Percentiles rank a stretch among this genome's conserved stretches.
Conservation (phyloP, 2,329 filamentous ascomycete genomes). For the Didymella keratinophila region DNA sequence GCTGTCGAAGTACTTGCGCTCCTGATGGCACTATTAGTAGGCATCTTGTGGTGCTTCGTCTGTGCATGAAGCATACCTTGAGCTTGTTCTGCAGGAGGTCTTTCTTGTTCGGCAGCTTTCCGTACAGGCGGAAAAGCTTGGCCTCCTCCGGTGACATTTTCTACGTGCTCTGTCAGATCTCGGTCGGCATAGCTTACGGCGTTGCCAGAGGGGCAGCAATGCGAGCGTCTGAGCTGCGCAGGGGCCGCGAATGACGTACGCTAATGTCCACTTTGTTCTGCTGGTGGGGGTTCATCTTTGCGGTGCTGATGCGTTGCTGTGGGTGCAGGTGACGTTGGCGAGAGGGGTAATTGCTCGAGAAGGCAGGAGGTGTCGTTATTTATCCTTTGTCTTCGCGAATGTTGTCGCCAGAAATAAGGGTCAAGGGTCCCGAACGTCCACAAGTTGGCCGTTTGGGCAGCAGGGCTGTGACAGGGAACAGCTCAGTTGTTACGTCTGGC, state of each 20-base stretch:
- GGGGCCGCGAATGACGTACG: constrained; percentile 65
- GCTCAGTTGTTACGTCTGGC: constrained; percentile 35
- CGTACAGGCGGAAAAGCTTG: constrained; percentile 94
- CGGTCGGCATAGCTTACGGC: constrained; percentile 3
- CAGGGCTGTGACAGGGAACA: constrained; percentile 42
- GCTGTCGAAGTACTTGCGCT: constrained; percentile 96
- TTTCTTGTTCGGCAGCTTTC: constrained; percentile 95
- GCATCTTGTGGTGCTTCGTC: not conserved
- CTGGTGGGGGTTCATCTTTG: constrained; percentile 89
- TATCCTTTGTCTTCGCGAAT: constrained; percentile 41
- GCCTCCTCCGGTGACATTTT: constrained; percentile 94
- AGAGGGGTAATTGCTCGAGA: constrained; percentile 23
- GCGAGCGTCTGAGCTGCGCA: constrained; percentile 21
- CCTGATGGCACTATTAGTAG: constrained; percentile 55
- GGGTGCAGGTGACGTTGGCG: constrained; percentile 25
- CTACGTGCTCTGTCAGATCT: constrained; percentile 59
- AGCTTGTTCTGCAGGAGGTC: constrained; percentile 97
- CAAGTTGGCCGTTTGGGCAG: constrained; percentile 35
- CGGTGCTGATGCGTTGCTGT: constrained; percentile 23
- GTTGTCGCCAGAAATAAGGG: constrained; percentile 31
- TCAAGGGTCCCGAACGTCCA: constrained; percentile 30
- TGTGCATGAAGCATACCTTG: constrained; percentile 64
- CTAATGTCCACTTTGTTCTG: constrained; percentile 98
- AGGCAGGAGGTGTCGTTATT: constrained; percentile 25
- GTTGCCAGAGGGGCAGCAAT: constrained; percentile 13